phyloP scores from a whole-genome alignment of 768 basidiomycete genomes.

The Mycena vulgaris region DNA sequence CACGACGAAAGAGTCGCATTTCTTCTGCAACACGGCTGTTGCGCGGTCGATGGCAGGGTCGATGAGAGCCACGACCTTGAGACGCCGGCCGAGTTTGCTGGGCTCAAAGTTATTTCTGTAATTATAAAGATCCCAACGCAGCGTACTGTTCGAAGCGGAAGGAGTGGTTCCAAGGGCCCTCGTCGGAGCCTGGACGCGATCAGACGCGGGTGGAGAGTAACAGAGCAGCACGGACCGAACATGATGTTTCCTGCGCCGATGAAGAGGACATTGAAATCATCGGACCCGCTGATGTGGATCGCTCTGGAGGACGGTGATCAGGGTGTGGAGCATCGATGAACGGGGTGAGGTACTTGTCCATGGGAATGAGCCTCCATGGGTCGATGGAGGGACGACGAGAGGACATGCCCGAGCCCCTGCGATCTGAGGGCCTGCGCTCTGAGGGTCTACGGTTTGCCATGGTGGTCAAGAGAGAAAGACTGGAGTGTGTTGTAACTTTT shows the following conservation, averaged over 20 bases:
- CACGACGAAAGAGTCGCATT: constrained; percentile 93
- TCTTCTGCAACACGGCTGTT: constrained; percentile 84
- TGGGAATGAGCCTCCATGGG: constrained; percentile 80
- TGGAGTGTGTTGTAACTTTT: not conserved
- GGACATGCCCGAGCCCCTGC: constrained; percentile 64
- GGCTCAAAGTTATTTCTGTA: constrained; percentile 26
- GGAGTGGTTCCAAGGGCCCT: constrained; percentile 95
- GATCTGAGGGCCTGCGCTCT: constrained; percentile 60
- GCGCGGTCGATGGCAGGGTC: constrained; percentile 93
- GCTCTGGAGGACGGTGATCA: constrained; percentile 52
- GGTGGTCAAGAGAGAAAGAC: constrained; percentile 32
- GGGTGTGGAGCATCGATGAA: constrained; percentile 24
- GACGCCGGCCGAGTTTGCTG: constrained; percentile 94
- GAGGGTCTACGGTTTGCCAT: constrained; percentile 62
- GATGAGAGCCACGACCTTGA: constrained; percentile 95
- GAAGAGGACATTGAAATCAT: constrained; percentile 94
- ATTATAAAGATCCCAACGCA: constrained; percentile 27
- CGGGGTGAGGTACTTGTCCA: constrained; percentile 74
- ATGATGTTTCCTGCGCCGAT: constrained; percentile 98
- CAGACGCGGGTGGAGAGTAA: constrained; percentile 1
- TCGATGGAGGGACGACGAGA: constrained; percentile 85
- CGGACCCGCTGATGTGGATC: constrained; percentile 68
- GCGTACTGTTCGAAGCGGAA: constrained; percentile 90
- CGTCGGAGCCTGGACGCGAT: constrained; percentile 75
- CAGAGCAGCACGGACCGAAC: constrained; percentile 76